Base-by-base conservation (phyloP, 345 rosid genomes). In the Citrus medica region DNA sequence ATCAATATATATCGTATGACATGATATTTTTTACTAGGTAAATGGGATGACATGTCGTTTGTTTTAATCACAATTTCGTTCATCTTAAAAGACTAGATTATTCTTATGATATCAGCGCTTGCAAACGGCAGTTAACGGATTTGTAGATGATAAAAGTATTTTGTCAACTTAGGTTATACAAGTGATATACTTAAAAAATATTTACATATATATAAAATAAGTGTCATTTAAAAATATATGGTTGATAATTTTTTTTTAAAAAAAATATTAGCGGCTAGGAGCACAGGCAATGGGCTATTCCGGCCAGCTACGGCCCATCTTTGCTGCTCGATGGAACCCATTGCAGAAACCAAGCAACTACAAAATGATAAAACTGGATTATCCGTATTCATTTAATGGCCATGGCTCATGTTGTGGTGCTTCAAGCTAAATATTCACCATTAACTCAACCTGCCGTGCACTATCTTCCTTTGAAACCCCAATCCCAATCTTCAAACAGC, bases 381-480 rank as follows among this genome's bases (percentile, higher is more conserved):
- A 22, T 19, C n/a, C 0, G 22, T 72, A 17, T 35, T 35, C 30
- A 6, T 25, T 10, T 5, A 0, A 28, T 61, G 17, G 3, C 24
- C 9, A 30, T 19, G 24, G 59, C 21, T 33, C 35, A 33, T 4
- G 6, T 5, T 22, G 28, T 74, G 77, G 77, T 59, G 21, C 60
- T 62, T 74, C 58, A 28, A 42, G 40, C 77, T 69, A 63, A 46
- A 74, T 21, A 25, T 51, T 63, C 38, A 61, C 35, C 68, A 9
- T 62, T 38, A 9, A 16, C 28, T 59, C 21, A 73, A 65, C 7
- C 28, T 59, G 83, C 82, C 25, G 69, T 65, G 21, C 77, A 37
- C 62, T 69, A 68, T 35, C 65, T 55, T 79, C 78, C 74, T 38
- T 69, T 76, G 33, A 87, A 77, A 61, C 28, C 80, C 48, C 84